These are phyloP conservation scores for Mycocalia duriaeana DNA, from an alignment of 1,284 basidiomycete species.

Conservation along the genomic window DNA sequence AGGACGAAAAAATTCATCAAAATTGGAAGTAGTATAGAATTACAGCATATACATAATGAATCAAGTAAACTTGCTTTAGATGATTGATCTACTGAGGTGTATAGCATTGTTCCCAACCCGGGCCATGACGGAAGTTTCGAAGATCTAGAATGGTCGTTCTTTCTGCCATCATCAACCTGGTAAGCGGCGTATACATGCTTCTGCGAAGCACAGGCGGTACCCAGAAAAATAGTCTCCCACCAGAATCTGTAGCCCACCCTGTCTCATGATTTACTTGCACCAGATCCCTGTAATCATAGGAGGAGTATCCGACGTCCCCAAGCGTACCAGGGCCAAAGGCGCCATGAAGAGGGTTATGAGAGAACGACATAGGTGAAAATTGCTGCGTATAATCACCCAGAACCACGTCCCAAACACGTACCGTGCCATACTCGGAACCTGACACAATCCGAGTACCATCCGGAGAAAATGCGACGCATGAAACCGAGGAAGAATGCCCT, in stretches of 20 bases:
- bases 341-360: neutral
- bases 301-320: neutral
- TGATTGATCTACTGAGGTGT: too few relatives aligned
- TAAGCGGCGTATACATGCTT: too few relatives aligned
- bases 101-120: too few relatives aligned
- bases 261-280: constrained; percentile 5
- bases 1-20: too few relatives aligned
- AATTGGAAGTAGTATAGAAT: too few relatives aligned
- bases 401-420: neutral
- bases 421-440: neutral
- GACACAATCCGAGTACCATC: neutral
- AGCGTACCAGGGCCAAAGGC: neutral
- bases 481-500: neutral
- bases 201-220: neutral
- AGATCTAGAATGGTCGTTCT: too few relatives aligned
- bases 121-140: too few relatives aligned
- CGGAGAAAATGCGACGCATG: neutral
- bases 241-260: neutral
- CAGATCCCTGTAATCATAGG: constrained; percentile 2
- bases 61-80: too few relatives aligned
- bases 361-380: neutral
- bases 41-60: too few relatives aligned
- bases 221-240: neutral
- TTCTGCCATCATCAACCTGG: too few relatives aligned
- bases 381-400: neutral